Evolutionary conservation across 2,329 filamentous ascomycete genomes (phyloP), one percentile per base, ranked within the genome.

Genomic region (Colletotrichum cuscutae): DNA sequence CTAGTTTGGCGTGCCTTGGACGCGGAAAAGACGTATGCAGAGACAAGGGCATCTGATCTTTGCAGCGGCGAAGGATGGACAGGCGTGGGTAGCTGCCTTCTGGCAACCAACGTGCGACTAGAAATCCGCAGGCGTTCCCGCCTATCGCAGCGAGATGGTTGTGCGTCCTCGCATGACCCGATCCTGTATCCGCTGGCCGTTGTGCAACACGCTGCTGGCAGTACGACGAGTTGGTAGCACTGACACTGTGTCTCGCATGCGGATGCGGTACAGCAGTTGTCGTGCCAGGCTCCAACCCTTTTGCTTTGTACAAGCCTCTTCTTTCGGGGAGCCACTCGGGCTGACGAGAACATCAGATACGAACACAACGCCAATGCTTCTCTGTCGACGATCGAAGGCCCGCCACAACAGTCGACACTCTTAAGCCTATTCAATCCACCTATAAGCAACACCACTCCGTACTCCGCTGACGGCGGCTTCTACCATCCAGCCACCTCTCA

Each of bases 401-500:
- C 87, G 75, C 78, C 85, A 68, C 87, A 89, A 79, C 83, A 86
- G 75, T 82, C 87, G 68, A 83, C 86, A 72, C 83, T 88, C 77
- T 80, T 90, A 79, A 85, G 81, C 77, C 80, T 89, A 74, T 89
- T 89, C 80, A 84, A 86, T 78, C 84, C 87, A 75, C 82, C 86
- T 61, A 79, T 85, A 75, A 82, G 88, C 75, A 86, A 82, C 78
- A 82, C 82, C 69, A 79, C 85, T 61, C 83, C 84, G 71, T 90
- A 89, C 80, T 81, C 85, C 73, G 81, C 87, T 75, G 88, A 90
- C 77, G 82, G 80, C 76, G 80, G 81, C 76, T 80, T 84, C 71
- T 89, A 88, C 79, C 89, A 88, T 79, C 82, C 84, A 68, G 79
- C 81, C 73, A 79, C 82, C 69, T 80, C 85, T 74, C 82, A 83